phyloP scores from a whole-genome alignment of 108 stramenopile species.

The Cylindrotheca closterium region DNA sequence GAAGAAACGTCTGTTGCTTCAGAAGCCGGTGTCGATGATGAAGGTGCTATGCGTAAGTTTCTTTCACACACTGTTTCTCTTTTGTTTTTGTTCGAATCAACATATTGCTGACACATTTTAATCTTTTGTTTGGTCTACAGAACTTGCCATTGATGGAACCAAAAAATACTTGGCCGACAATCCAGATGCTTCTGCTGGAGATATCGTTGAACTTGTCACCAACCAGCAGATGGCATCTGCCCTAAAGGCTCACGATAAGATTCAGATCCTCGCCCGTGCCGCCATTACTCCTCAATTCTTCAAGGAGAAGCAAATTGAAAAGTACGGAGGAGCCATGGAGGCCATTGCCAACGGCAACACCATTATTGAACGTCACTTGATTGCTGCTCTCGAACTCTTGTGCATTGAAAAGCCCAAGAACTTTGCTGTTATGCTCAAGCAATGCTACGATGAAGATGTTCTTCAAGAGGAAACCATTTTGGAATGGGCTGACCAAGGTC shows the following conservation, averaged over 20 bases:
- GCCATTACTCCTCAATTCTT: conserved; percentile 78
- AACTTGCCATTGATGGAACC: conserved; percentile 77
- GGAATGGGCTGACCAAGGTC: conserved; percentile 88
- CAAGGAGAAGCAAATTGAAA: conserved; percentile 81
- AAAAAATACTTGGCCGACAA: conserved; percentile 72
- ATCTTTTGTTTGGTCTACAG: conserved; percentile 18
- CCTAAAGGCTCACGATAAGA: conserved; percentile 87
- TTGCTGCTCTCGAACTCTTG: conserved; percentile 70
- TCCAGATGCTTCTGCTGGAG: conserved; percentile 61
- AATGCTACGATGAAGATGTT: conserved; percentile 88
- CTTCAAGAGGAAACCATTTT: conserved; percentile 89
- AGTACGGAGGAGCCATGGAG: conserved; percentile 53
- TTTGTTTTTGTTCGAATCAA: conserved; percentile 2
- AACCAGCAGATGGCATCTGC: conserved; percentile 95
- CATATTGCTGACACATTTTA: background rate
- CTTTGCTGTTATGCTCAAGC: conserved; percentile 90
- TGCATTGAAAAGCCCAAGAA: conserved; percentile 85
- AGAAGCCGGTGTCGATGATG: conserved; percentile 76
- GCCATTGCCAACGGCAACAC: conserved; percentile 70
- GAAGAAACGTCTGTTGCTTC: conserved; percentile 42
- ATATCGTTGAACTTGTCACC: conserved; percentile 71
- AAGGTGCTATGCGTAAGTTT: conserved; percentile 70
- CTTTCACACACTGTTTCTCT: background rate
- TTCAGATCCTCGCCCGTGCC: conserved; percentile 80
- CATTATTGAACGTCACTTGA: conserved; percentile 86